phyloP scores from a whole-genome alignment of 1,139 yeast genomes.

The Yamadazyma mexicana region DNA sequence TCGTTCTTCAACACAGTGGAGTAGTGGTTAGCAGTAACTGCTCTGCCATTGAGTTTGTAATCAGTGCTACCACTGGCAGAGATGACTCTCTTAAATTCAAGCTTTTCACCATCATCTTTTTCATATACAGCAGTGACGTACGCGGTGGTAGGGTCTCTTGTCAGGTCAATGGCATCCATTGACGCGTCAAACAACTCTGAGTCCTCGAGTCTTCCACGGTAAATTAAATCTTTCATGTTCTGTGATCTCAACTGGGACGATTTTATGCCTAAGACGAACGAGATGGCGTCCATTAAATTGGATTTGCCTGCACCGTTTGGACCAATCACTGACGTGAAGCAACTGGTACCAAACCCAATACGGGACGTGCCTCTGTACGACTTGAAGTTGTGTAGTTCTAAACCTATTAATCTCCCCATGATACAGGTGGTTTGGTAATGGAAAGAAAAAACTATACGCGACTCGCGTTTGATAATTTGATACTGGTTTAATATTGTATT shows the following conservation, averaged over 20 bases:
- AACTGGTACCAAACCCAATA: constrained; percentile 80
- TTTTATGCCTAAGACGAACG: constrained; percentile 88
- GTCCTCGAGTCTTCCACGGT: constrained; percentile 39
- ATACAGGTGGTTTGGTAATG: background rate
- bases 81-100: constrained; percentile 57
- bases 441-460: constrained; percentile 3
- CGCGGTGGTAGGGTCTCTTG: constrained; percentile 54
- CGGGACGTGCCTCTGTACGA: constrained; percentile 77
- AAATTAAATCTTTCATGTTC: constrained; percentile 72
- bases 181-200: constrained; percentile 16
- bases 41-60: constrained; percentile 63
- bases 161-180: constrained; percentile 22
- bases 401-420: constrained; percentile 78
- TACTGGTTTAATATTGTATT: too few relatives aligned
- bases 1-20: constrained; percentile 68
- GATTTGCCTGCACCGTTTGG: constrained; percentile 99
- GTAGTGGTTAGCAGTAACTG: constrained; percentile 68
- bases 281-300: constrained; percentile 97
- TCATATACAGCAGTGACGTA: constrained; percentile 82
- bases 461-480: constrained; percentile 4
- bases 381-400: constrained; percentile 83
- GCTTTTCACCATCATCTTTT: constrained; percentile 54
- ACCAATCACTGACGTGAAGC: constrained; percentile 90
- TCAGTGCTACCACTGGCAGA: constrained; percentile 61
- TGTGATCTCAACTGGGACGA: constrained; percentile 76